These are phyloP conservation scores for Boletus hoseneyae DNA, from an alignment of 1,284 basidiomycete genomes.

Conservation along the genomic window DNA sequence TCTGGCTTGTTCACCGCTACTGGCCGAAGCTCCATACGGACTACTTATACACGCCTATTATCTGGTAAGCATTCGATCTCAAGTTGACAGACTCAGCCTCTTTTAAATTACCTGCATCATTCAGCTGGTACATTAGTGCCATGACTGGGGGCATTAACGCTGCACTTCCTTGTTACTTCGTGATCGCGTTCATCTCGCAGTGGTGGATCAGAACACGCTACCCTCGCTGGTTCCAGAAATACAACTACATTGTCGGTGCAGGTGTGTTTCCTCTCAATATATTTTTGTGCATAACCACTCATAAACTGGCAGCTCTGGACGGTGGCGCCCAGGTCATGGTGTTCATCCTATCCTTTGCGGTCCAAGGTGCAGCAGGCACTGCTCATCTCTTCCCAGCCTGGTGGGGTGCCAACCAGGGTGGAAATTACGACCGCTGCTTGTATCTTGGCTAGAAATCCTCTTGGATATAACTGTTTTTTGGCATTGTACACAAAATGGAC, in stretches of 20 bases:
- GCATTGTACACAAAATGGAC: not conserved
- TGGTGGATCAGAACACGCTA: conserved; percentile 55
- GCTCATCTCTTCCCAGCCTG: conserved; percentile 56
- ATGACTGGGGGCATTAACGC: conserved; percentile 49
- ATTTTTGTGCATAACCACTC: not conserved
- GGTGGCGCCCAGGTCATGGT: conserved; percentile 68
- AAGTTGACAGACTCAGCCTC: not conserved
- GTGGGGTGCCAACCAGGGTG: conserved; percentile 50
- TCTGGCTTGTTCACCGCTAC: conserved; percentile 50
- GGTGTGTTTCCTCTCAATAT: conserved; percentile 24
- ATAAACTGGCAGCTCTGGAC: conserved; percentile 41
- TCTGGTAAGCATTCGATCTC: conserved; percentile 31
- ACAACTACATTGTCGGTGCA: conserved; percentile 47
- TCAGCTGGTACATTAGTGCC: conserved; percentile 35
- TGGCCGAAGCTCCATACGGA: conserved; percentile 41
- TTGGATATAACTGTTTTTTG: not conserved
- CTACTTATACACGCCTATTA: conserved; percentile 44
- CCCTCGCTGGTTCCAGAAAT: conserved; percentile 53
- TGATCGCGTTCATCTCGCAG: conserved; percentile 53
- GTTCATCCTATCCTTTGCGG: conserved; percentile 69
- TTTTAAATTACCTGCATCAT: not conserved
- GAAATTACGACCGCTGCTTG: conserved; percentile 28
- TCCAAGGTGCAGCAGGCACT: conserved; percentile 62
- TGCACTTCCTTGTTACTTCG: conserved; percentile 38
- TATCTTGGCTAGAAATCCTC: conserved; percentile 10